Evolutionary conservation across 805 yeast genomes (phyloP), one percentile per base, ranked within the genome.

Genomic region (Zygotorulaspora sp.): DNA sequence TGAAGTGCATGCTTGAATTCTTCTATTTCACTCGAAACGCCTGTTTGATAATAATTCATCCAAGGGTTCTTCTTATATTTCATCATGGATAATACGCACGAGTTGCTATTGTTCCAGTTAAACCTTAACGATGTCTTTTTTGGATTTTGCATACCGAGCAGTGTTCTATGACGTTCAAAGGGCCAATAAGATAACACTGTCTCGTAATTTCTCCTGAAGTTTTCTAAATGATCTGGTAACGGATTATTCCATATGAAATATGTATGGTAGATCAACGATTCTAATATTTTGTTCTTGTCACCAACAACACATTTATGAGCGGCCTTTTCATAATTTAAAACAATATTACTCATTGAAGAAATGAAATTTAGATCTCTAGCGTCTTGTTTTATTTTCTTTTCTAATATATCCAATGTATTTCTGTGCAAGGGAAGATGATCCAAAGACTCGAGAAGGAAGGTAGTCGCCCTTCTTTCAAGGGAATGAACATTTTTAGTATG

Each of bases 151-250:
- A 48, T 48, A 15, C 31, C 27, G 10, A 49, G 27, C 6, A 49
- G 27, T 11, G 40, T 18, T 8, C 48, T 32, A 14, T 49, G 49
- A 11, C 28, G 38, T 36, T 52, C 56, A 29, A 48, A 46, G 15
- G 56, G 56, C 54, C 54, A 49, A 30, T 36, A 43, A 22, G 41
- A 39, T 3, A 45, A 34, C 32, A 52, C 16, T 13, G 48, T 51
- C 9, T 20, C 24, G 35, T 41, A 43, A 35, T 48, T 25, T 5
- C 31, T 23, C 17, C 45, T 40, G 16, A 51, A 45, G 16, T 21
- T 24, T 22, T 28, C 26, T 7, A 51, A n/a, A 34, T 49, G 50
- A 7, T 12, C 26, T 6, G 53, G 53, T 23, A 34, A 24, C 6
- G 40, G 42, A 23, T 41, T 44, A 10, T 33, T 18, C 49, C 50